Percentiles rank a stretch among this genome's conserved stretches.
These are phyloP conservation scores for Microdochium bolleyi DNA, from an alignment of 2,329 filamentous ascomycete species.

Conservation along the genomic window DNA sequence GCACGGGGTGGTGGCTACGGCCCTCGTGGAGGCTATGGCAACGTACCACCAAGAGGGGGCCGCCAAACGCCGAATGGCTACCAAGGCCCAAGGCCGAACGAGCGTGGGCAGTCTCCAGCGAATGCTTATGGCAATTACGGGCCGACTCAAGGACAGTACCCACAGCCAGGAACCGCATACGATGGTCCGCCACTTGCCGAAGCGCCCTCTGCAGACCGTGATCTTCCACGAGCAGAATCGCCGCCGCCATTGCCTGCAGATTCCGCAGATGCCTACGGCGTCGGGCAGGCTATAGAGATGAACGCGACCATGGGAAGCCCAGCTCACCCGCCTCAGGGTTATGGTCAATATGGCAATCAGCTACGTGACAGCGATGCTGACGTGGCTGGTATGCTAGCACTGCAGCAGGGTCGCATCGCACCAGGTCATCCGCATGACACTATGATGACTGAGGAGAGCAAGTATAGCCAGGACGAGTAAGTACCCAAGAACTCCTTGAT, in stretches of 20 bases:
- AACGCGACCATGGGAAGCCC: constrained; percentile 56
- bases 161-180: constrained; percentile 27
- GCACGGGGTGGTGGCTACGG: constrained; percentile 18
- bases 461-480: constrained; percentile 69
- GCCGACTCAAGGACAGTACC: constrained; percentile 21
- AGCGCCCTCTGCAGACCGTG: constrained; percentile 20
- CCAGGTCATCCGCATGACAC: constrained; percentile 35
- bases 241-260: constrained; percentile 51
- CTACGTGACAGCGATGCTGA: constrained; percentile 61
- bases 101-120: constrained; percentile 19
- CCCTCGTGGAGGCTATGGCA: constrained; percentile 21
- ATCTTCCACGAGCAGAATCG: constrained; percentile 53
- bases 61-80: constrained; percentile 37
- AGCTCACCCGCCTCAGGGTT: constrained; percentile 29
- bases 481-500: constrained; percentile 20
- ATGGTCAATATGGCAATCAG: constrained; percentile 34
- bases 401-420: constrained; percentile 48
- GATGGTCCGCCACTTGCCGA: constrained; percentile 28
- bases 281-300: constrained; percentile 73
- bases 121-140: constrained; percentile 16
- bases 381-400: constrained; percentile 64
- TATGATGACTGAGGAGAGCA: constrained; percentile 58
- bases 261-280: constrained; percentile 20
- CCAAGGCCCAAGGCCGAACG: constrained; percentile 28
- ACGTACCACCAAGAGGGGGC: constrained; percentile 25